Base-by-base conservation (phyloP, 805 yeast species). In the Wickerhamiella australiensis region DNA sequence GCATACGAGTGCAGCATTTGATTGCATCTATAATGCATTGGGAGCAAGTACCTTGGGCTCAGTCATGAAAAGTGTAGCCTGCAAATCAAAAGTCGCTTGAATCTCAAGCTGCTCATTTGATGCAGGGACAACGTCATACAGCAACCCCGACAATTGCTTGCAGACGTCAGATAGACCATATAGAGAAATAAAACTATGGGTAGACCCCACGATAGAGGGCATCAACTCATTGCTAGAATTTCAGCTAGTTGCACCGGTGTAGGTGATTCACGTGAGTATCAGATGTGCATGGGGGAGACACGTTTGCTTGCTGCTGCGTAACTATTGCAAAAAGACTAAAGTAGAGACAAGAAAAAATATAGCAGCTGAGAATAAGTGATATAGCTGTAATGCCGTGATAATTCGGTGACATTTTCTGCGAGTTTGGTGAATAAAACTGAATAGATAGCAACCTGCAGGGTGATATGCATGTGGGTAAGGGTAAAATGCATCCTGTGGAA, bases 281-380 rank as follows among this genome's bases (percentile, higher is more conserved):
- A 11, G 38, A 33, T 33, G 20, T 15, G 38, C 38, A 33, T 15
- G 38, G 20, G 4, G 20, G 4, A 9, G 7, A 15, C 7, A 17
- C 15, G 18, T n/a, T 33, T 33, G 38, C 38, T 33, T 33, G 38
- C 38, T 33, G 38, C 20, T 33, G 38, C 38, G 38, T 15, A 33
- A 15, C 38, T 33, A 5, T n/a, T 6, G 4, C 3, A 15, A 33
- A 33, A 33, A n/a, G 20, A n/a, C 38, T 11, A 33, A n/a, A 15
- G 5, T 17, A 15, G 9, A 11, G 38, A 4, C 20, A 15, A 15
- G 7, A 9, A 17, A 33, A 33, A 33, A 15, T 15, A 3, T 11
- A 5, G 3, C 13, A 29, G 33, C 38, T 33, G 18, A 33, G n/a
- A 33, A 33, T 4, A 33, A n/a, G 5, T 4, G 38, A 5, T 33